Percentiles rank a stretch among this genome's conserved stretches.
Evolutionary conservation across 1,284 basidiomycete species (phyloP).

Genomic region (Exobasidium cylindrosporum): DNA sequence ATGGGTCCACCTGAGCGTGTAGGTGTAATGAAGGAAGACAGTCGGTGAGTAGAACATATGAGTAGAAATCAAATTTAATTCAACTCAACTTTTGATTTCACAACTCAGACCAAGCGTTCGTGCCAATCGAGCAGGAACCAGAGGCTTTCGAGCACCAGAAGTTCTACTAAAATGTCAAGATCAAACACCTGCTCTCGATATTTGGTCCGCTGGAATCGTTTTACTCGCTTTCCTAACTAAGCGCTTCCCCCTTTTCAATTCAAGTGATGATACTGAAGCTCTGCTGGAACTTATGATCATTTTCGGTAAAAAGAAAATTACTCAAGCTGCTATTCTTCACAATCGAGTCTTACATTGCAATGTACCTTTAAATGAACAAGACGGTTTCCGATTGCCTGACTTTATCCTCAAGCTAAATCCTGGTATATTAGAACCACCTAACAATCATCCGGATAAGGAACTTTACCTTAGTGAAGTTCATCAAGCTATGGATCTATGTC

Average conservation of each 20-base stretch:
- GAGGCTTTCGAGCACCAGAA: constrained; percentile 95
- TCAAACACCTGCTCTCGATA: constrained; percentile 87
- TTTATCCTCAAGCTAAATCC: constrained; percentile 48
- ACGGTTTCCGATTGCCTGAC: constrained; percentile 34
- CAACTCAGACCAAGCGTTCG: constrained; percentile 70
- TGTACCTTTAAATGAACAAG: constrained; percentile 32
- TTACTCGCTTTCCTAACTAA: constrained; percentile 84
- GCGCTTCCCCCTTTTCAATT: constrained; percentile 93
- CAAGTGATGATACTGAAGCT: constrained; percentile 90
- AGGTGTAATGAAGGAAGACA: constrained; percentile 48
- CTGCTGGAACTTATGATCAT: constrained; percentile 89
- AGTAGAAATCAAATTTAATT: not conserved
- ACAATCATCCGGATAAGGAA: constrained; percentile 37
- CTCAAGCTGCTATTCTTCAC: constrained; percentile 80
- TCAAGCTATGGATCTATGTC: constrained; percentile 44
- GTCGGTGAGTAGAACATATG: not conserved
- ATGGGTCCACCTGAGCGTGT: constrained; percentile 51
- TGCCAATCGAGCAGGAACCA: constrained; percentile 92
- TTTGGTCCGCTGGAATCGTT: constrained; percentile 93
- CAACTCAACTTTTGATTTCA: too few species aligned
- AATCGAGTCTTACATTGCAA: constrained; percentile 58
- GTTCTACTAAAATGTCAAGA: constrained; percentile 92
- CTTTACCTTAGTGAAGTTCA: constrained; percentile 36
- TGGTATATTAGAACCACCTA: constrained; percentile 27
- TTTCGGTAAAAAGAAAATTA: constrained; percentile 79